These are phyloP conservation scores for Castanea mollissima DNA, from an alignment of 306 rosid species.

Conservation along the genomic window DNA sequence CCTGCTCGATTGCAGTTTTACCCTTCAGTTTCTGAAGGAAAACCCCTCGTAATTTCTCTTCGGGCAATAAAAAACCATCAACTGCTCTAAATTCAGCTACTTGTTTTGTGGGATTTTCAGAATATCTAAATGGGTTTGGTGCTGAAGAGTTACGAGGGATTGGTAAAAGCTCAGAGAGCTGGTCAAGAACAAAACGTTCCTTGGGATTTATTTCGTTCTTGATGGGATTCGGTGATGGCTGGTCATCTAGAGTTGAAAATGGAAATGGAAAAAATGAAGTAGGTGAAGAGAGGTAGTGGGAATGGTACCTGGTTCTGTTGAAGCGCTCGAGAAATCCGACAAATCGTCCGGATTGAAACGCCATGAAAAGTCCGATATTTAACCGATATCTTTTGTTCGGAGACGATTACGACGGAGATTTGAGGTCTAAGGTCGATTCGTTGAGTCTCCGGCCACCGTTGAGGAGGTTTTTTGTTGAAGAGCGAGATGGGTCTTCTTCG, in stretches of 20 bases:
- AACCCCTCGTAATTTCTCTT: slow-evolving; percentile 74
- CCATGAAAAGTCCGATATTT: slow-evolving; percentile 49
- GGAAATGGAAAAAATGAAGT: slow-evolving; percentile 19
- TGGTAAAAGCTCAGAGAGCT: slow-evolving; percentile 53
- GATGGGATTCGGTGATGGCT: neutral
- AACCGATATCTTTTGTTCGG: slow-evolving; percentile 48
- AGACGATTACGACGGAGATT: slow-evolving; percentile 24
- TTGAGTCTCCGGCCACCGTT: slow-evolving; percentile 37
- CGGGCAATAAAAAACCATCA: slow-evolving; percentile 62
- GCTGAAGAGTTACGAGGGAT: neutral
- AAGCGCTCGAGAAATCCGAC: neutral
- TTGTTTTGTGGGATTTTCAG: neutral
- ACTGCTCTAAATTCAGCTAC: slow-evolving; percentile 23
- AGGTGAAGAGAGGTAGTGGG: slow-evolving; percentile 10
- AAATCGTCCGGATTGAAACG: slow-evolving; percentile 1
- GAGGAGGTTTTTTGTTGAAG: slow-evolving; percentile 52
- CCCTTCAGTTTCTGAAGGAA: slow-evolving; percentile 81
- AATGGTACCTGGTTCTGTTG: slow-evolving; percentile 15
- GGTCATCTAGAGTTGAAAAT: slow-evolving; percentile 30
- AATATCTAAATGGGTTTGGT: neutral
- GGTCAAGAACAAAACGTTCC: slow-evolving; percentile 42
- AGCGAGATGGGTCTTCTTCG: slow-evolving; percentile 18
- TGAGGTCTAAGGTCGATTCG: neutral
- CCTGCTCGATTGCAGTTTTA: slow-evolving; percentile 52
- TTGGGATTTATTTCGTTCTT: slow-evolving; percentile 1